phyloP scores from a whole-genome alignment of 495 filamentous ascomycete species.

The Aspergillus kassunensis region DNA sequence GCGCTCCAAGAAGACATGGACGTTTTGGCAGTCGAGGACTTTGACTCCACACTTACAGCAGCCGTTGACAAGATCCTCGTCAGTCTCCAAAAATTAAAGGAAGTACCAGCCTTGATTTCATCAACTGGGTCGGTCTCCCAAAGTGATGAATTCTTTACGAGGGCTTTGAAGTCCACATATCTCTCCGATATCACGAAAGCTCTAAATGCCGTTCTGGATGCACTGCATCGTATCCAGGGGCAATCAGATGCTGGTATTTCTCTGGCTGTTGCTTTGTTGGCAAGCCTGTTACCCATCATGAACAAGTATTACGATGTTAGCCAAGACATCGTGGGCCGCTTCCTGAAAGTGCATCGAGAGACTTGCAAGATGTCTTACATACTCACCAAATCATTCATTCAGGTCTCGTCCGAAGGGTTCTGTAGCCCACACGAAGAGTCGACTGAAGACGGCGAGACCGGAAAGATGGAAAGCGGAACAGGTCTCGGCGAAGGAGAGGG shows the following conservation, averaged over 20 bases:
- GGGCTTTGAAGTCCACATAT: constrained; percentile 55
- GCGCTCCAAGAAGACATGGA: constrained; percentile 12
- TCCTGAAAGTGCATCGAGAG: constrained; percentile 57
- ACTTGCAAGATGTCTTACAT: constrained; percentile 70
- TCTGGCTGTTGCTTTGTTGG: constrained; percentile 56
- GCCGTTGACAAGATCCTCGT: constrained; percentile 66
- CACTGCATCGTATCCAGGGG: constrained; percentile 48
- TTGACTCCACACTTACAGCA: constrained; percentile 56
- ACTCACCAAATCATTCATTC: constrained; percentile 68
- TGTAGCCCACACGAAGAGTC: constrained; percentile 81
- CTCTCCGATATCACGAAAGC: constrained; percentile 49
- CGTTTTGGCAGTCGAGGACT: constrained; percentile 28
- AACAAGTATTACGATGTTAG: constrained; percentile 65
- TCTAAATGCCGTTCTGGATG: constrained; percentile 46
- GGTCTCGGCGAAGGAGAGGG: constrained; percentile 95
- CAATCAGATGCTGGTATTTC: constrained; percentile 36
- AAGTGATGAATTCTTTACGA: constrained; percentile 54
- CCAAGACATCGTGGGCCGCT: constrained; percentile 45
- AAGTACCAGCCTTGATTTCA: constrained; percentile 52
- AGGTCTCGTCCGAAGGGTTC: constrained; percentile 79
- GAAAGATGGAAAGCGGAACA: constrained; percentile 85
- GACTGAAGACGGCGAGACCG: constrained; percentile 59
- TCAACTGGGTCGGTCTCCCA: constrained; percentile 60
- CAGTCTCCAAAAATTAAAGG: constrained; percentile 66
- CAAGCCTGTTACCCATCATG: constrained; percentile 67